Evolutionary conservation across 2,329 filamentous ascomycete genomes (phyloP), one percentile per base, ranked within the genome.

Genomic region (Teratosphaeria viscida): DNA sequence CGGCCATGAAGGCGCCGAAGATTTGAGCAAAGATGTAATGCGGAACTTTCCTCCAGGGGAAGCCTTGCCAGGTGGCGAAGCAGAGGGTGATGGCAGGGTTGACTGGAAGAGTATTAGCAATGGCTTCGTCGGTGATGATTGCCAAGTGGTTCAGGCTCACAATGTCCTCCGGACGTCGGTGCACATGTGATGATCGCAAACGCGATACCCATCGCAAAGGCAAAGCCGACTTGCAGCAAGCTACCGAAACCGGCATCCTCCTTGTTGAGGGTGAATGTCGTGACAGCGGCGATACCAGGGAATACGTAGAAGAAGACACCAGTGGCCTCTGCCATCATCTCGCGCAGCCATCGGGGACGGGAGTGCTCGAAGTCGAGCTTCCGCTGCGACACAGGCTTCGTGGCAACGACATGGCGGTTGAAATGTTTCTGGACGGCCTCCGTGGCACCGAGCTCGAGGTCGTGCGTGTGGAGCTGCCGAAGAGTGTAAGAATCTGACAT

Each of bases 171-270:
- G 5, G 77, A 81, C 1, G 77, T 80, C 1, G 80, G 72, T 5
- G 75, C 82, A 63, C 80, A 82, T 39, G 77, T 79, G 58, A 83
- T 82, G 69, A 84, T 82, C 53, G 82, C 82, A 63, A 83, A 82
- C 14, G 81, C 79, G 65, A 84, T 83, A 3, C 82, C 82, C 16
- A 84, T 67, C 5, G 79, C 80, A 66, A 81, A 84, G 2, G 79
- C 80, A 69, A 75, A 79, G 19, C 81, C 81, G 58, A 83, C 79
- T 62, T 82, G 78, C 65, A 84, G 80, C 34, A 84, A 63, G 64
- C 75, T 79, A n/a, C 81, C 79, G 60, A 77, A 80, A 2, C 71
- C 73, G 1, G 75, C 72, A 37, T 74, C 70, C 5, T 67, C 72
- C 5, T 71, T 71, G 62, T 81, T 78, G 3, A 82, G 60, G 7